phyloP scores from a whole-genome alignment of 2,329 filamentous ascomycete genomes.

The Plenodomus biglobosus region DNA sequence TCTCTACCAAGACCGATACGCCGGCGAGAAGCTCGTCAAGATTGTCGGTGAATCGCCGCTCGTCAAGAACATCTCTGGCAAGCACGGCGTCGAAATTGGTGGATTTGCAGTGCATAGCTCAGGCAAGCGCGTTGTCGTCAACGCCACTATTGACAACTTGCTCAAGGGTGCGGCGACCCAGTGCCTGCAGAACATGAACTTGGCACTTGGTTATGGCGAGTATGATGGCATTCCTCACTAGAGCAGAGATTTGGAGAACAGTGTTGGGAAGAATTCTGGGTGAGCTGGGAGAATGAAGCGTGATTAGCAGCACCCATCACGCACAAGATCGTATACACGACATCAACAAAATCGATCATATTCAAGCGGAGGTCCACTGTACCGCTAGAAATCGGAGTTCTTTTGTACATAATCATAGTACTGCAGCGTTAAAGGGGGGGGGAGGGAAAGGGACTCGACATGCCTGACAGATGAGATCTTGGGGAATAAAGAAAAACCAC shows the following conservation, averaged over 20 bases:
- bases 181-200: constrained; percentile 93
- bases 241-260: background rate
- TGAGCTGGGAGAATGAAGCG: background rate
- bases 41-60: constrained; percentile 82
- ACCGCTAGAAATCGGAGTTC: no score
- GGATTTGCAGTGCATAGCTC: constrained; percentile 90
- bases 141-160: constrained; percentile 90
- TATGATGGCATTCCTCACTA: constrained; percentile 77
- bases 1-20: constrained; percentile 93
- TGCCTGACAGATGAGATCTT: no score
- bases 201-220: constrained; percentile 84
- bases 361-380: no score
- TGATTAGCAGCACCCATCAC: no score
- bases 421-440: no score
- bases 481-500: no score
- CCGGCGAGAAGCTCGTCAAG: constrained; percentile 93
- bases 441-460: no score
- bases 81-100: constrained; percentile 90
- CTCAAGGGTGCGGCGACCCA: constrained; percentile 92
- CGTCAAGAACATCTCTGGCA: constrained; percentile 80
- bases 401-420: no score
- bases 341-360: no score
- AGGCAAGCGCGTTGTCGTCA: constrained; percentile 91
- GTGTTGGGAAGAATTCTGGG: background rate
- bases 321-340: no score